These are phyloP conservation scores for Paradendryphiella salina DNA, from an alignment of 2,329 filamentous ascomycete genomes.

Conservation along the genomic window DNA sequence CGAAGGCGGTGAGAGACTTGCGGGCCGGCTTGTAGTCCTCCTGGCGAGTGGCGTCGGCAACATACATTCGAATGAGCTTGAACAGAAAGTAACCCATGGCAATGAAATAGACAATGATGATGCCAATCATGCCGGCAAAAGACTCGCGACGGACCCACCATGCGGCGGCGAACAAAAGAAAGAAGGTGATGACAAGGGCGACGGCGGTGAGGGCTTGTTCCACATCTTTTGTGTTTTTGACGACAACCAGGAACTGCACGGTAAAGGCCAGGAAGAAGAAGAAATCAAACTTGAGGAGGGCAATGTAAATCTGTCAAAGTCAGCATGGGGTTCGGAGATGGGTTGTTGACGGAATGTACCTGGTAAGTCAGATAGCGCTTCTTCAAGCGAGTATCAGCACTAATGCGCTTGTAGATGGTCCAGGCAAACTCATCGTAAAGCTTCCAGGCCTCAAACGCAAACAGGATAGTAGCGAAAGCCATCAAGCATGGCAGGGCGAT, in stretches of 20 bases:
- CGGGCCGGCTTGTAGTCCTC: slow-evolving; percentile 74
- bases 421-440: slow-evolving; percentile 98
- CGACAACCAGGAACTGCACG: slow-evolving; percentile 94
- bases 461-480: slow-evolving; percentile 70
- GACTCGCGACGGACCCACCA: slow-evolving; percentile 85
- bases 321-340: slow-evolving; percentile 6
- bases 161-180: slow-evolving; percentile 82
- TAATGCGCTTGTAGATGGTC: slow-evolving; percentile 99
- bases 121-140: slow-evolving; percentile 71
- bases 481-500: slow-evolving; percentile 86
- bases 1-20: slow-evolving; percentile 88
- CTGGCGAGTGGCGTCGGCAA: slow-evolving; percentile 52
- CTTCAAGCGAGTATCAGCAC: slow-evolving; percentile 95
- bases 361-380: slow-evolving; percentile 95
- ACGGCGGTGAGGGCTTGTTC: slow-evolving; percentile 87
- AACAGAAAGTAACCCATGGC: slow-evolving; percentile 95
- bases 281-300: slow-evolving; percentile 97
- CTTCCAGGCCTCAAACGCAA: slow-evolving; percentile 86
- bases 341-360: slow-evolving; percentile 57
- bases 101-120: slow-evolving; percentile 84
- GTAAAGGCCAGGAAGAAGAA: slow-evolving; percentile 99
- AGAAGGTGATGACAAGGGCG: slow-evolving; percentile 87
- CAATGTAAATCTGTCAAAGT: slow-evolving; percentile 81
- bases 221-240: slow-evolving; percentile 65
- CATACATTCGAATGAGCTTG: slow-evolving; percentile 96